Percentiles rank a stretch among this genome's conserved stretches.
Conservation (phyloP, 257 asterid genomes). For the Nicotiana benthamiana region DNA sequence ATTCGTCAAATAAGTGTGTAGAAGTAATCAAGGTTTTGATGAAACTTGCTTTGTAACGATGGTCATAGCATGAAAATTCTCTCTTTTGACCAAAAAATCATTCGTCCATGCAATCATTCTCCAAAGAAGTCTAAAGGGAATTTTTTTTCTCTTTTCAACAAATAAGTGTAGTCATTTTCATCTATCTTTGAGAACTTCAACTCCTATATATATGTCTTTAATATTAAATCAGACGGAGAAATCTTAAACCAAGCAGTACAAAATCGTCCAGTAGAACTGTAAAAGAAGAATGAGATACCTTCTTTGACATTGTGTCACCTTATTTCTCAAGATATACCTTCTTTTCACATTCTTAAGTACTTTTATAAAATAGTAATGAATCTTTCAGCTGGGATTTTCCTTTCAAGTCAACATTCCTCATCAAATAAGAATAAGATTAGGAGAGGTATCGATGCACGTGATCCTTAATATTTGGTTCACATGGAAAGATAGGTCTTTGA, state of each 20-base stretch:
- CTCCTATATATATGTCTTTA: not conserved
- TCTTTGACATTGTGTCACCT: not conserved
- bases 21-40: not conserved
- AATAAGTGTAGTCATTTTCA: not conserved
- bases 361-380: not conserved
- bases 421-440: not conserved
- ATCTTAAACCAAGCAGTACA: not conserved
- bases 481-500: conserved; percentile 17
- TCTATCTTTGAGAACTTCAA: not conserved
- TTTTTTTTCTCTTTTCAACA: not conserved
- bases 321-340: not conserved
- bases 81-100: not conserved
- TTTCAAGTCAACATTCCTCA: conserved; percentile 22
- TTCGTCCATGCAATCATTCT: not conserved
- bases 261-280: too few species aligned
- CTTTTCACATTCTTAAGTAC: not conserved
- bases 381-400: not conserved
- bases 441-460: conserved; percentile 21
- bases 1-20: not conserved
- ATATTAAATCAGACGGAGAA: not conserved
- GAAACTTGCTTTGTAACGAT: not conserved
- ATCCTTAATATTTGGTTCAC: conserved; percentile 15
- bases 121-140: not conserved
- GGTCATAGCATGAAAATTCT: not conserved
- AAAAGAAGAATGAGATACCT: too few species aligned